phyloP scores from a whole-genome alignment of 75 land plant genomes.

The Pinus taeda region DNA sequence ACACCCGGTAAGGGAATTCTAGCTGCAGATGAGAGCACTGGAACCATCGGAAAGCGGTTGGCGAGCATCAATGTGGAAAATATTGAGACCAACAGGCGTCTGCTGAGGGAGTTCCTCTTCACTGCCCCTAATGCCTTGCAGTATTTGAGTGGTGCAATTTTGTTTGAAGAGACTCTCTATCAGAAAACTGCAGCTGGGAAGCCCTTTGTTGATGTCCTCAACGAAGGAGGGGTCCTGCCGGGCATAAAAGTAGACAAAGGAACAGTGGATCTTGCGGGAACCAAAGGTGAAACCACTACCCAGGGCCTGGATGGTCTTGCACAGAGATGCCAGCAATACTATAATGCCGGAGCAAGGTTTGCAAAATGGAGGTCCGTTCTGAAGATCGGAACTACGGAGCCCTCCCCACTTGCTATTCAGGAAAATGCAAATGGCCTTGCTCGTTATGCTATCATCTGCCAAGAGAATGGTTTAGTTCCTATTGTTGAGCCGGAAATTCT shows the following conservation, averaged over 20 bases:
- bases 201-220: constrained; percentile 49
- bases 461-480: constrained; percentile 81
- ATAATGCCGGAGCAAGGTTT: constrained; percentile 85
- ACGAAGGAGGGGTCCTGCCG: constrained; percentile 47
- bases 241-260: constrained; percentile 48
- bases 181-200: constrained; percentile 31
- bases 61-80: constrained; percentile 73
- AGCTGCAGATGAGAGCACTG: constrained; percentile 73
- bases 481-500: constrained; percentile 89
- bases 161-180: constrained; percentile 29
- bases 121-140: constrained; percentile 32
- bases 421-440: constrained; percentile 84
- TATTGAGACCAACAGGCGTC: constrained; percentile 49
- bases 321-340: constrained; percentile 64
- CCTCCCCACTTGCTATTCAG: constrained; percentile 69
- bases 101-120: constrained; percentile 39
- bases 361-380: constrained; percentile 62
- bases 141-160: constrained; percentile 39
- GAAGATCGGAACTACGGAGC: constrained; percentile 72
- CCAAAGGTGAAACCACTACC: constrained; percentile 41
- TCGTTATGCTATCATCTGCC: constrained; percentile 64
- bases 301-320: constrained; percentile 73
- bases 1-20: constrained; percentile 80
- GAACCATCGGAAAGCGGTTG: constrained; percentile 51
- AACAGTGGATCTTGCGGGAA: constrained; percentile 34